These are phyloP conservation scores for Neodidymelliopsis sp. DNA, from an alignment of 2,329 filamentous ascomycete species.

Conservation along the genomic window DNA sequence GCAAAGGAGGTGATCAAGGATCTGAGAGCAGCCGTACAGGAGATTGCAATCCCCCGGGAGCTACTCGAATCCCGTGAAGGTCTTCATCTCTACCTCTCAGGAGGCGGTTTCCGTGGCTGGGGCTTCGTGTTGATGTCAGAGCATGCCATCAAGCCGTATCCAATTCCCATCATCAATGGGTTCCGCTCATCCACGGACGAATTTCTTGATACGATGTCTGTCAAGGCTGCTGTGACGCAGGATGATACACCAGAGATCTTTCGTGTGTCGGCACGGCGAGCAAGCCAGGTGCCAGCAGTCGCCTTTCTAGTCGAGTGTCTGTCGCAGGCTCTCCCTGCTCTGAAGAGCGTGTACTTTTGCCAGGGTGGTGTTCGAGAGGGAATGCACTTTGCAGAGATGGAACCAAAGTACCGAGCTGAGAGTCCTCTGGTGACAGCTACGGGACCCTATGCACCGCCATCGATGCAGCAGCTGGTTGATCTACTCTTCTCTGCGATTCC, in stretches of 20 bases:
- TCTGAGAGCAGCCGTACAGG: conserved; percentile 67
- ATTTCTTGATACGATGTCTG: conserved; percentile 65
- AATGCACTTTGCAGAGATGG: conserved; percentile 75
- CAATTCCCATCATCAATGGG: conserved; percentile 81
- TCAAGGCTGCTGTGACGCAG: conserved; percentile 52
- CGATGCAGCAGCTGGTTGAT: conserved; percentile 55
- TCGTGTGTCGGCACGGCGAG: conserved; percentile 80
- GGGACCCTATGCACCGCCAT: conserved; percentile 57
- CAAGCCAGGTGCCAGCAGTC: conserved; percentile 84
- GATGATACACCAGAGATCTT: conserved; percentile 58
- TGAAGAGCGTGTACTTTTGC: conserved; percentile 79
- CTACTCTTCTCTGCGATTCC: conserved; percentile 60
- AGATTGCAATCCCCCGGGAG: conserved; percentile 63
- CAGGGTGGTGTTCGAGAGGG: conserved; percentile 89
- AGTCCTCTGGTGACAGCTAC: conserved; percentile 73
- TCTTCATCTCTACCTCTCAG: conserved; percentile 79
- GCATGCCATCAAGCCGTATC: conserved; percentile 77
- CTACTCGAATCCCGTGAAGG: conserved; percentile 50
- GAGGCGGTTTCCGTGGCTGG: conserved; percentile 89
- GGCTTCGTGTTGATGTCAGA: conserved; percentile 87
- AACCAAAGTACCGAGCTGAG: conserved; percentile 64
- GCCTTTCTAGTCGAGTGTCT: conserved; percentile 81
- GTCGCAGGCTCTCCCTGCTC: conserved; percentile 70
- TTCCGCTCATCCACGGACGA: conserved; percentile 70
- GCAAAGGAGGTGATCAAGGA: conserved; percentile 63